These are phyloP conservation scores for Monilinia fructicola DNA, from an alignment of 2,329 filamentous ascomycete genomes.

Conservation along the genomic window DNA sequence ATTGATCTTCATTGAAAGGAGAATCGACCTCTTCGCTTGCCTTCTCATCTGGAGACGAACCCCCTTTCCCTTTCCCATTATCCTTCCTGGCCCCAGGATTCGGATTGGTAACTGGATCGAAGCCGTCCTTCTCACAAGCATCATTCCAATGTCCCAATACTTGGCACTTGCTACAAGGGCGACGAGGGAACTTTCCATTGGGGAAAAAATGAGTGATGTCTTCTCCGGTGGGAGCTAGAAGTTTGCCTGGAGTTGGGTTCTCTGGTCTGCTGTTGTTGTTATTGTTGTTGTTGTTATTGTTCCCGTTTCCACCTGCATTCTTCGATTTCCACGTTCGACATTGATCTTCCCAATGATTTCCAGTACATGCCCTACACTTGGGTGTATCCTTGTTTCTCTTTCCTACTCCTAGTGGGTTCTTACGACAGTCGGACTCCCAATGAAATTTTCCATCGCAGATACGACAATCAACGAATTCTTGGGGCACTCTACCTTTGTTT, in stretches of 20 bases:
- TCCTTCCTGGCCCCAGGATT: conserved; percentile 1
- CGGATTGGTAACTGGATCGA: conserved; percentile 1
- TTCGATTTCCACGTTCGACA: conserved; percentile 7
- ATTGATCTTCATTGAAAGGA: not conserved
- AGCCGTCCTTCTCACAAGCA: conserved; percentile 6
- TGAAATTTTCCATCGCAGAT: conserved; percentile 2
- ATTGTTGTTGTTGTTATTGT: not conserved
- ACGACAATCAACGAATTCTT: not conserved
- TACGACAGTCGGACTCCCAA: conserved; percentile 19
- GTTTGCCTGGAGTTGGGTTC: not conserved
- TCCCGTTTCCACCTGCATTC: not conserved
- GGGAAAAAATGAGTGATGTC: conserved; percentile 6
- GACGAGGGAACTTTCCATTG: not conserved
- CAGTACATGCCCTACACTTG: not conserved
- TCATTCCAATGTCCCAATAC: conserved; percentile 7
- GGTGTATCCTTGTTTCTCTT: not conserved
- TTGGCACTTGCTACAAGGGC: not conserved
- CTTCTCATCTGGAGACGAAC: not conserved
- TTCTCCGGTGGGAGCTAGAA: not conserved
- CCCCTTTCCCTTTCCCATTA: no score
- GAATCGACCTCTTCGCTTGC: no score
- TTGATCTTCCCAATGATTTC: conserved; percentile 20
- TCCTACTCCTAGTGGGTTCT: not conserved
- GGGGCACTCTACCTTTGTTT: not conserved
- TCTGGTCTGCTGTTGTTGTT: no score